A percentile compares a stretch with the other conserved stretches of the same genome.
phyloP scores from a whole-genome alignment of 2,329 filamentous ascomycete genomes.

The Sclerotiophoma versabilis region DNA sequence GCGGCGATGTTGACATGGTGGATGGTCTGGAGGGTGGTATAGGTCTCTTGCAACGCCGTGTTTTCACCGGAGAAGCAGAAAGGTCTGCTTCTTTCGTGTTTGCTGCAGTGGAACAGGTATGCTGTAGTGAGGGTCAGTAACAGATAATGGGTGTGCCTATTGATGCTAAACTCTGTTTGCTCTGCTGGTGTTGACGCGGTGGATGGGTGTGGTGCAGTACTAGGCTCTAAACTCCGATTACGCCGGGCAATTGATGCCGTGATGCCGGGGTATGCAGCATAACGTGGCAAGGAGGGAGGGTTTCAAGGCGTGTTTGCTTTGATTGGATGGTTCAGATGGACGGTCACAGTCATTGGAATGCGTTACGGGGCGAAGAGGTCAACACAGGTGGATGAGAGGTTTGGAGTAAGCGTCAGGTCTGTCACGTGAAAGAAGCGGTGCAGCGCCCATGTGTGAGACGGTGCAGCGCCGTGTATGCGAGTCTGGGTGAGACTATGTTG shows the following conservation, averaged over 20 bases:
- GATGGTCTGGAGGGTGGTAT: not conserved
- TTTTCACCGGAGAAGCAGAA: not conserved
- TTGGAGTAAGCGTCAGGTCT: not conserved
- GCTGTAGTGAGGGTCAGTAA: not conserved
- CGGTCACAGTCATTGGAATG: not conserved
- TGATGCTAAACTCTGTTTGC: not conserved
- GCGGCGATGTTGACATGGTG: constrained; percentile 30
- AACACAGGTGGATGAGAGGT: not conserved
- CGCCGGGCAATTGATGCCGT: constrained; percentile 11
- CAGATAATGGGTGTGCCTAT: no score
- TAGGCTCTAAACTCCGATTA: constrained; percentile 17
- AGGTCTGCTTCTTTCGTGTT: not conserved
- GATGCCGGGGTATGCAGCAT: not conserved
- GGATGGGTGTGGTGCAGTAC: not conserved
- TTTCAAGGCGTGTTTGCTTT: no score
- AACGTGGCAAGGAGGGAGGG: not conserved
- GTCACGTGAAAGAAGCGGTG: constrained; percentile 11
- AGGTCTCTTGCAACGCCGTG: not conserved
- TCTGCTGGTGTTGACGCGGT: constrained; percentile 5
- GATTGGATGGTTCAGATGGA: no score
- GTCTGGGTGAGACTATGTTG: no score
- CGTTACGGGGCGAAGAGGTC: not conserved
- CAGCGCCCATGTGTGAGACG: no score
- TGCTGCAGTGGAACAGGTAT: not conserved
- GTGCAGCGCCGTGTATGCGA: not conserved